Evolutionary conservation across 2,329 filamentous ascomycete genomes (phyloP).

Genomic region (Aspergillus quadricinctus): DNA sequence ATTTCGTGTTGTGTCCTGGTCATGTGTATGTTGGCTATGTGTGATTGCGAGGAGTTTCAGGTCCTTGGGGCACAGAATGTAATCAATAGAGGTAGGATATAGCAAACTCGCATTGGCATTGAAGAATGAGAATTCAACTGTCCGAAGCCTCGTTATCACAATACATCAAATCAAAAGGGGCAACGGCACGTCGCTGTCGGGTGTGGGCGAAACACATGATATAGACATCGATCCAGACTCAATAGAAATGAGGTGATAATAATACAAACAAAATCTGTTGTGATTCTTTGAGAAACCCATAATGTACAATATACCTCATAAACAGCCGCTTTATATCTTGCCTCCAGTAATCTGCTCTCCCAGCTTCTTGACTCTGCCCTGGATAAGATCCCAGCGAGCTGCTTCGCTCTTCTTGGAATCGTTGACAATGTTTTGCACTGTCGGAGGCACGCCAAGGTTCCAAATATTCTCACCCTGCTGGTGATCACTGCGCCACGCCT

Average conservation of each 20-base stretch:
- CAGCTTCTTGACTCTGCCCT: constrained; percentile 59
- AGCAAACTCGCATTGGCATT: background rate
- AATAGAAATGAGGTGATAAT: constrained; percentile 10
- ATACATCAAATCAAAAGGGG: background rate
- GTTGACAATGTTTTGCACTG: constrained; percentile 28
- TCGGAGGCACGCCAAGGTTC: constrained; percentile 46
- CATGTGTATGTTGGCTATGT: background rate
- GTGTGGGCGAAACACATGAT: background rate
- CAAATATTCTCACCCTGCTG: constrained; percentile 47
- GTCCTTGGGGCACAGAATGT: too few species aligned
- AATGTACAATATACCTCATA: constrained; percentile 20
- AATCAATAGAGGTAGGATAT: background rate
- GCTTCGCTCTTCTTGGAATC: constrained; percentile 29
- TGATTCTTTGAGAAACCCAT: constrained; percentile 4
- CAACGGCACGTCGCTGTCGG: background rate
- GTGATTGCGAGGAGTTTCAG: background rate
- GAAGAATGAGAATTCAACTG: background rate
- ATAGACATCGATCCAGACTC: background rate
- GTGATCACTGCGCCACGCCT: constrained; percentile 40
- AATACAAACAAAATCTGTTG: constrained; percentile 5
- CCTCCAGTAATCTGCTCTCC: constrained; percentile 65
- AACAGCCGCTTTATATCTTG: constrained; percentile 45
- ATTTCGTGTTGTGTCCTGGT: background rate
- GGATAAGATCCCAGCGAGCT: constrained; percentile 42
- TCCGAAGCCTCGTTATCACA: background rate